Evolutionary conservation across 306 rosid species (phyloP), one percentile per base, ranked within the genome.

Genomic region (Cicer yamashitae): DNA sequence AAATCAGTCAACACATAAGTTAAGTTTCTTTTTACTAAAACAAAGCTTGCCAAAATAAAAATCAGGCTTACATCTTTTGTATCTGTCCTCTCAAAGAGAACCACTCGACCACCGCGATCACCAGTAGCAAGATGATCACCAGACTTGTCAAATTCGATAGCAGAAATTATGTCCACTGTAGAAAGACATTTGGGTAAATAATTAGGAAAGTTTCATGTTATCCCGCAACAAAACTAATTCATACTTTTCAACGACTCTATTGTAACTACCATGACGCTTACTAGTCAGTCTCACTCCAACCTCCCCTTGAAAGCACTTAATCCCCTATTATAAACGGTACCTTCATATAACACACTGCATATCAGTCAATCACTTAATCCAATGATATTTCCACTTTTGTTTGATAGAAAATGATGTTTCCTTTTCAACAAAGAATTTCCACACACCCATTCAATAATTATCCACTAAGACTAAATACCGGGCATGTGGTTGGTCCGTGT

Each of bases 61-160:
- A 52, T 34, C 60, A 18, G 74, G 77, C 93, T 70, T 82, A 92
- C 99, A 83, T 96, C 96, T 86, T 92, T 92, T 71, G 88, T 68
- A 88, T 96, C 98, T 25, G 96, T 92, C 86, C 99, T 92, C 90
- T 96, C 99, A 88, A 96, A 96, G 50, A 96, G 98, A 84, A 96
- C 99, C 67, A 96, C 99, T 67, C 99, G 92, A 77, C 99, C 99
- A 77, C 99, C 99, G 67, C 97, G 96, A 84, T 96, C 99, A 47
- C 99, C 99, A 50, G 99, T 96, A 79, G 99, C 99, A 76, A 96
- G 99, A 86, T 92, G 94, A 84, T 96, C 91, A n/a, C 99, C 99
- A 68, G 84, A 87, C 87, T 84, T 90, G 91, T 96, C 97, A 67
- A 96, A 96, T 86, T 96, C 99, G 61, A 96, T 96, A 43, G 99